Percentiles rank a stretch among this genome's conserved stretches.
Evolutionary conservation across 202 grass and related monocot species (phyloP).

Genomic region (Schoenoplectus tabernaemontani): DNA sequence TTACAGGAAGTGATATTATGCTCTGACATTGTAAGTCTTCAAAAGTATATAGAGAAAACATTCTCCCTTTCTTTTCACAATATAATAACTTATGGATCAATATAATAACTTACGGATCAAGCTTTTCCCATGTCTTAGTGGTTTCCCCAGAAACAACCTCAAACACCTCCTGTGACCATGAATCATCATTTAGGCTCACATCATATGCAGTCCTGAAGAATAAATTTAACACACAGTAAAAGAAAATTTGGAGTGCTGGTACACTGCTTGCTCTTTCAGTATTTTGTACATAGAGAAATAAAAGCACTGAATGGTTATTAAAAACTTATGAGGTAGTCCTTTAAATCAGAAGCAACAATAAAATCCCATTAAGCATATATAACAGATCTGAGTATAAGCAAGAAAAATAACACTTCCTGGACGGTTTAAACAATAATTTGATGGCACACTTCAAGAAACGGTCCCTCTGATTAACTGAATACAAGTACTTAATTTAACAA

Average conservation of each 20-base stretch:
- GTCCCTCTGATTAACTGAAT: not conserved
- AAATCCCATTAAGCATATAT: not conserved
- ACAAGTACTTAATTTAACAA: not conserved
- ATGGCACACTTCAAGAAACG: not conserved
- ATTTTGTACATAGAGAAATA: not conserved
- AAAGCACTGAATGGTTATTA: not conserved
- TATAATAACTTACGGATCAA: conserved; percentile 70
- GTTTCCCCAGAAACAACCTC: conserved; percentile 60
- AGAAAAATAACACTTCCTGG: too few species aligned
- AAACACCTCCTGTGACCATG: conserved; percentile 69
- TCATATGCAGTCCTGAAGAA: conserved; percentile 84
- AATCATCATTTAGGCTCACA: conserved; percentile 74
- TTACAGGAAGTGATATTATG: not conserved
- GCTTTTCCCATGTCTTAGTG: conserved; percentile 81
- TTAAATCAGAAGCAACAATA: not conserved
- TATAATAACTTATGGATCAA: too few species aligned
- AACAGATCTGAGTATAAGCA: not conserved
- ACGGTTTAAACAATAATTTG: not conserved
- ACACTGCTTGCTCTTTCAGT: not conserved
- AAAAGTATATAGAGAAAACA: not conserved
- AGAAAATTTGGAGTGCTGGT: not conserved
- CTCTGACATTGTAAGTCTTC: not conserved
- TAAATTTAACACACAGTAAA: conserved; percentile 3
- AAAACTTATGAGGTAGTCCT: not conserved
- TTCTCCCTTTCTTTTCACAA: not conserved